Percentiles rank a stretch among this genome's conserved stretches.
Evolutionary conservation across 305 asterid genomes (phyloP).

Genomic region (Fraxinus baroniana): DNA sequence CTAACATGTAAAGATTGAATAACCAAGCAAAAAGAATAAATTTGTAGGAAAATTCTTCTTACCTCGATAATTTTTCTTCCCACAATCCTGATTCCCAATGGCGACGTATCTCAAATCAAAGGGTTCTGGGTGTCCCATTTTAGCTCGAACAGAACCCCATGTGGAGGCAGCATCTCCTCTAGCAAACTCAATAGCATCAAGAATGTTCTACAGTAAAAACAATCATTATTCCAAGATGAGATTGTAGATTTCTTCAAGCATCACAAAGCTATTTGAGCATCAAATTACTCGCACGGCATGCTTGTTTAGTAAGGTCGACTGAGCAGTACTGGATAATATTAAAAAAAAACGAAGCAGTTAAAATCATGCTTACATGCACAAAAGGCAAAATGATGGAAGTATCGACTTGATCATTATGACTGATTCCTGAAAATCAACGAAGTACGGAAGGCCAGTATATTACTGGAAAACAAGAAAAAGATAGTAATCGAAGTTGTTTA

Average conservation of each 20-base stretch:
- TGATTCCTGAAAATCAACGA: constrained; percentile 51
- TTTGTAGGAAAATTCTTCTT: constrained; percentile 11
- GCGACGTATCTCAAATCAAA: constrained; percentile 53
- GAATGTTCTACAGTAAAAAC: constrained; percentile 39
- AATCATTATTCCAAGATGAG: neutral
- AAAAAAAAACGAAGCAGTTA: neutral
- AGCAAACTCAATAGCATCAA: constrained; percentile 60
- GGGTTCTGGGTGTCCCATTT: constrained; percentile 59
- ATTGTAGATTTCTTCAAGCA: neutral
- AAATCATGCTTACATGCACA: constrained; percentile 54
- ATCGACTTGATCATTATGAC: constrained; percentile 76
- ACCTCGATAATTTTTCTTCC: constrained; percentile 62
- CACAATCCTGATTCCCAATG: constrained; percentile 60
- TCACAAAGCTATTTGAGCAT: neutral
- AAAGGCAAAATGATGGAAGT: constrained; percentile 61
- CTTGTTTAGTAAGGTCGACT: neutral
- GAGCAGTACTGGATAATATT: neutral
- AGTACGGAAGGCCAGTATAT: neutral
- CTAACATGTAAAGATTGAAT: neutral
- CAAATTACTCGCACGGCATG: neutral
- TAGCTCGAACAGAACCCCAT: constrained; percentile 63
- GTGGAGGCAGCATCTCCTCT: constrained; percentile 40
- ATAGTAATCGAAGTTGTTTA: neutral
- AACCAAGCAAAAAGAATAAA: neutral
- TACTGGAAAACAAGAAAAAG: neutral